Evolutionary conservation across 2,329 filamentous ascomycete genomes (phyloP).

Genomic region (Cladophialophora carrionii): DNA sequence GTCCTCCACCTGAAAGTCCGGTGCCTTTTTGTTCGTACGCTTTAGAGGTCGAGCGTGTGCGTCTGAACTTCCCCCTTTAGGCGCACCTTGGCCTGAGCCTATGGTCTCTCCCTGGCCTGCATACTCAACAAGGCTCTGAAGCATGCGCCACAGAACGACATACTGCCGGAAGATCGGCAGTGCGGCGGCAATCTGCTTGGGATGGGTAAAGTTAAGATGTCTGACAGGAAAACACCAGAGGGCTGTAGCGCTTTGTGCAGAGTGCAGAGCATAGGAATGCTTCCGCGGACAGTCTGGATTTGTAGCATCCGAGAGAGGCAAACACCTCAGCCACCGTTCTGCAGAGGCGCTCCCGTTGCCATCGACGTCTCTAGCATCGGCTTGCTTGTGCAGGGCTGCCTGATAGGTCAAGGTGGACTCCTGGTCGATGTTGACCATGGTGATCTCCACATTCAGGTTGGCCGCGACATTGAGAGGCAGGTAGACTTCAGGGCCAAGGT

Average conservation of each 20-base stretch:
- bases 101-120: slow-evolving; percentile 29
- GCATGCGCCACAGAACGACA: slow-evolving; percentile 47
- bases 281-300: slow-evolving; percentile 41
- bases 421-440: slow-evolving; percentile 44
- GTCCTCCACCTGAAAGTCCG: slow-evolving; percentile 58
- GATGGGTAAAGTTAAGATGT: slow-evolving; percentile 51
- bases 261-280: slow-evolving; percentile 51
- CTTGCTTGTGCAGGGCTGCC: slow-evolving; percentile 25
- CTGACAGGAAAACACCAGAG: slow-evolving; percentile 41
- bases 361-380: neutral
- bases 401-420: slow-evolving; percentile 37
- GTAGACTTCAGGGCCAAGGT: slow-evolving; percentile 49
- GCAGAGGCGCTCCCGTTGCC: slow-evolving; percentile 40
- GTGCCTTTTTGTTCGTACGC: slow-evolving; percentile 49
- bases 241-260: slow-evolving; percentile 43
- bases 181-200: slow-evolving; percentile 50
- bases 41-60: slow-evolving; percentile 15
- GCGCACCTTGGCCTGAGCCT: slow-evolving; percentile 26
- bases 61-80: slow-evolving; percentile 37
- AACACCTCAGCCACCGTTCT: slow-evolving; percentile 43
- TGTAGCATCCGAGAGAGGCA: slow-evolving; percentile 43
- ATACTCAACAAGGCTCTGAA: slow-evolving; percentile 44
- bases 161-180: slow-evolving; percentile 53
- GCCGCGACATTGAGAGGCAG: slow-evolving; percentile 49
- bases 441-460: slow-evolving; percentile 47